Evolutionary conservation across 2,329 filamentous ascomycete species (phyloP).

Genomic region (Aspergillus versicolor): DNA sequence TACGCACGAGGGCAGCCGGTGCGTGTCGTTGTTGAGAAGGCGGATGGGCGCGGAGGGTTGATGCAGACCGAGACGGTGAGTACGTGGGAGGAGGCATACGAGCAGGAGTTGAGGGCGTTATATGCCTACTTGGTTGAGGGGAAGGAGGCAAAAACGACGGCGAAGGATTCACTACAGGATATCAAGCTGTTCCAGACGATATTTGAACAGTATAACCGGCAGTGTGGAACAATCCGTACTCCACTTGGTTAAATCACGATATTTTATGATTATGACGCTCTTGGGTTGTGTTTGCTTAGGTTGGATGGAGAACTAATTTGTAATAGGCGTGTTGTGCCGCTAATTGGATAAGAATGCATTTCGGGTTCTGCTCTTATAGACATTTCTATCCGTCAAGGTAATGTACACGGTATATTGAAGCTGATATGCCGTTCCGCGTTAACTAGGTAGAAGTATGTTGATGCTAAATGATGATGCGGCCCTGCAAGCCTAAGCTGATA

Average conservation of each 20-base stretch:
- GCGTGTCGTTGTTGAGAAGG: slow-evolving; percentile 43
- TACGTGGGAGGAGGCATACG: slow-evolving; percentile 39
- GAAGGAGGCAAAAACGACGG: slow-evolving; percentile 33
- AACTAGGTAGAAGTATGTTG: not conserved
- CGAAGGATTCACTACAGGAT: slow-evolving; percentile 38
- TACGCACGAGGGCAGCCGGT: slow-evolving; percentile 58
- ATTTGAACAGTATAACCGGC: slow-evolving; percentile 37
- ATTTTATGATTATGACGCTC: not conserved
- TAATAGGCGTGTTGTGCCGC: not conserved
- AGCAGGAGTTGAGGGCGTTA: slow-evolving; percentile 36
- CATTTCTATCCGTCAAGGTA: not conserved
- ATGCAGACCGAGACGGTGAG: slow-evolving; percentile 31
- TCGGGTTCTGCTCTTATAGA: not conserved
- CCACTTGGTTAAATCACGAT: slow-evolving; percentile 26
- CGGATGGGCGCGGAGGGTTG: slow-evolving; percentile 25
- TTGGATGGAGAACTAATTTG: not conserved
- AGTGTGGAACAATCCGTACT: slow-evolving; percentile 36
- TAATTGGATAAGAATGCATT: not conserved
- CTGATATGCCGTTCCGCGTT: not conserved
- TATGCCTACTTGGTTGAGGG: slow-evolving; percentile 34
- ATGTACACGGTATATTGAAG: not conserved
- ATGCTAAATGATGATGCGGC: not conserved
- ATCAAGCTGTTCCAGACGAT: slow-evolving; percentile 35
- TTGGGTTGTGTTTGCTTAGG: not conserved
- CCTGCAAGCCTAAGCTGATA: not conserved